Base-by-base conservation (phyloP, 139 green algal genomes). In the Parachlorella kessleri region DNA sequence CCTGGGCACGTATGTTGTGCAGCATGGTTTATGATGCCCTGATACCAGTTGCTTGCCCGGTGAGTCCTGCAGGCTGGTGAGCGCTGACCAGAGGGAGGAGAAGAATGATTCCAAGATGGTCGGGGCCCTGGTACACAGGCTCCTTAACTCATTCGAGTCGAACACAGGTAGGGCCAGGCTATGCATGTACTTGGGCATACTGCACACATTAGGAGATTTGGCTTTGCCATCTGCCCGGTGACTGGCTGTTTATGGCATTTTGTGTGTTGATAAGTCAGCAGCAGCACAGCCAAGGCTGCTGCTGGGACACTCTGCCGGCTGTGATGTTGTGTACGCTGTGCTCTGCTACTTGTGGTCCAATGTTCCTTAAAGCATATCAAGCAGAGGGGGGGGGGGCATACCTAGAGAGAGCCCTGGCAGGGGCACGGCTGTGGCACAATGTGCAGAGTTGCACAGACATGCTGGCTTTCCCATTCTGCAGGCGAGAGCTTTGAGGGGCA, bases 61-160 rank as follows among this genome's bases (percentile, higher is more conserved):
- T n/a, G n/a, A n/a, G n/a, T 6, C 26, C 40, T 64, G 69, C 40
- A 75, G 69, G 69, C 39, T 75, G 40, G 59, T 30, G 24, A 64
- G 10, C 69, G 38, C 69, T 41, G 53, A 64, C 21, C 14, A 59
- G 14, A 18, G 14, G 14, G 48, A 59, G 40, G 7, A 41, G 5
- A 75, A 75, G 69, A 38, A 75, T 10, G 69, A 75, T 30, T 30
- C 32, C 39, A 75, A 75, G n/a, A 39, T 63, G 69, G 40, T 75
- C 14, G 69, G 40, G 1, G 40, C 40, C 7, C 69, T 75, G 40
- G 39, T 75, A 14, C 24, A 37, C 4, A 64, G 24, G 40, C 48
- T 75, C 30, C 14, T 75, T 37, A 33, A 75, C 30, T 75, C 38
- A n/a, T 32, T 64, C 3, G 69, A 75, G 40, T 39, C 28, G 40